Evolutionary conservation across 23 red algal species (phyloP).

Genomic region (Gracilaria gracilis): DNA sequence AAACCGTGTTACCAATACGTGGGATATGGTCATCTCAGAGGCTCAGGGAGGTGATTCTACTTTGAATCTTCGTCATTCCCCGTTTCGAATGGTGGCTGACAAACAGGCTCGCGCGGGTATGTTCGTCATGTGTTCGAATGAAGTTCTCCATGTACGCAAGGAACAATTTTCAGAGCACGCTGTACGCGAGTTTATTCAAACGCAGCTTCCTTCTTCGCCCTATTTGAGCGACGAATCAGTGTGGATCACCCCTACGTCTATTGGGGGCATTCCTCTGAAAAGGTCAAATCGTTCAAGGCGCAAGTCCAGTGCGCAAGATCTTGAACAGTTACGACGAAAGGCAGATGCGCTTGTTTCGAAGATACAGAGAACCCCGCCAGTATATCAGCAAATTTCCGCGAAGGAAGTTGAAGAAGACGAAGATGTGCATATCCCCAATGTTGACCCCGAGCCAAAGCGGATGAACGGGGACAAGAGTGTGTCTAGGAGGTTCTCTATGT

Average conservation of each 20-base stretch:
- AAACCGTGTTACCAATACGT: slow-evolving; percentile 28
- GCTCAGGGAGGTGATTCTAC: not conserved
- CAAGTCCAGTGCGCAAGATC: not conserved
- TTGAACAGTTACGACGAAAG: not conserved
- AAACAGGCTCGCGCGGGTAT: not conserved
- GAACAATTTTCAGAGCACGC: slow-evolving; percentile 10
- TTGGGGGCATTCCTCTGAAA: not conserved
- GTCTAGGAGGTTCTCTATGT: not conserved
- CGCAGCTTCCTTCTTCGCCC: slow-evolving; percentile 5
- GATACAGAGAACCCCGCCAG: not conserved
- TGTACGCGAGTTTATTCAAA: slow-evolving; percentile 6
- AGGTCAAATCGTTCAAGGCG: not conserved
- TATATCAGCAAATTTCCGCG: not conserved
- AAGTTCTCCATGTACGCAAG: not conserved
- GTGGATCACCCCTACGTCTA: not conserved
- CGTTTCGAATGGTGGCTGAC: slow-evolving; percentile 53
- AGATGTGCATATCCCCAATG: not conserved
- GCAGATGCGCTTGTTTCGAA: not conserved
- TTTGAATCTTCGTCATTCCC: slow-evolving; percentile 17
- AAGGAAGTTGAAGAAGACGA: not conserved
- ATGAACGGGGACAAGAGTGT: not conserved
- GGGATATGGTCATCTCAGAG: slow-evolving; percentile 50
- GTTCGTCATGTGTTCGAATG: slow-evolving; percentile 10
- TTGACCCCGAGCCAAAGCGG: not conserved
- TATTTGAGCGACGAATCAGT: slow-evolving; percentile 3